Evolutionary conservation across 768 basidiomycete species (phyloP).

Genomic region (Agaricus subrufescens): DNA sequence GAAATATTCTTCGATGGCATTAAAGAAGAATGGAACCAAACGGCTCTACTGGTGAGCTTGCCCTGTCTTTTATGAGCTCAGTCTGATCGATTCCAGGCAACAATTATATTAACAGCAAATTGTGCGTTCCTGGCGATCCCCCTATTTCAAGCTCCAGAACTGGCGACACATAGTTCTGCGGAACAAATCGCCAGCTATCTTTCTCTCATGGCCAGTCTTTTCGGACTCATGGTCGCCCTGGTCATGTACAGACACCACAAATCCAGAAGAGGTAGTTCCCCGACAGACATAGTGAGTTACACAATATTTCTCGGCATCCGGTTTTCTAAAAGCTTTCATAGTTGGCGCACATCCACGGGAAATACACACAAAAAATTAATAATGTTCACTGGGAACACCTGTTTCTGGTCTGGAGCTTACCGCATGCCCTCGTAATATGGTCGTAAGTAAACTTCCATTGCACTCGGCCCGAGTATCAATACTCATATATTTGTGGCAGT

Average conservation of each 20-base stretch:
- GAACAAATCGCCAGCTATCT: constrained; percentile 5
- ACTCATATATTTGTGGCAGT: neutral
- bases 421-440: constrained; percentile 6
- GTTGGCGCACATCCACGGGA: neutral
- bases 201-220: neutral
- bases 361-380: neutral
- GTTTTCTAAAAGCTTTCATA: neutral
- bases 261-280: neutral
- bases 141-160: neutral
- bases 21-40: constrained; percentile 4
- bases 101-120: constrained; percentile 8
- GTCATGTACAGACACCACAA: constrained; percentile 2
- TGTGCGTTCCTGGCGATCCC: constrained; percentile 6
- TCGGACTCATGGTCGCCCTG: constrained; percentile 1
- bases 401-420: constrained; percentile 6
- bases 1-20: constrained; percentile 1
- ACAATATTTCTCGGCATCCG: neutral
- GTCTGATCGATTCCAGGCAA: neutral
- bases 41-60: neutral
- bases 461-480: neutral
- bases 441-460: neutral
- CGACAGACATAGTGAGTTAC: neutral
- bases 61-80: too few relatives aligned
- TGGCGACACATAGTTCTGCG: neutral
- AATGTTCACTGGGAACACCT: neutral